Conservation (phyloP, 495 filamentous ascomycete genomes). For the Aspergillus saccharolyticus region DNA sequence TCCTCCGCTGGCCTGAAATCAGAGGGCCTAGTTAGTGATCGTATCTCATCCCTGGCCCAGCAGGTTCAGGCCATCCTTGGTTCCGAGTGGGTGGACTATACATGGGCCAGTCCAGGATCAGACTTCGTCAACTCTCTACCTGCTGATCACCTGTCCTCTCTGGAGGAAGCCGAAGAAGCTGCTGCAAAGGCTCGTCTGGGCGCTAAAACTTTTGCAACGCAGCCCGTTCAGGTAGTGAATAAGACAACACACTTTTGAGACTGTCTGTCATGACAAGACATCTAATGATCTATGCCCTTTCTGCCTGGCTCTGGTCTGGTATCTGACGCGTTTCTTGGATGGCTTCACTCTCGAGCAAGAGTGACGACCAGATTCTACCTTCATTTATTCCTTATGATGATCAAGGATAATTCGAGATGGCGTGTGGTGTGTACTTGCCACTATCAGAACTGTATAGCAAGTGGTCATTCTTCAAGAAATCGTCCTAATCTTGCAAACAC, state of each 20-base stretch:
- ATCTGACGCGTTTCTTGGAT: too few relatives aligned
- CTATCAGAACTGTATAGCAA: neutral
- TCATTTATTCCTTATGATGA: neutral
- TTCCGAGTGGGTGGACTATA: slow-evolving; percentile 61
- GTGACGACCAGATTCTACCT: neutral
- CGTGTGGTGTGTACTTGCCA: neutral
- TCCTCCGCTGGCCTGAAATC: too few relatives aligned
- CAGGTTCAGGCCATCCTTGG: slow-evolving; percentile 61
- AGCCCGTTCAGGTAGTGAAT: slow-evolving; percentile 27
- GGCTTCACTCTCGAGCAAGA: too few relatives aligned
- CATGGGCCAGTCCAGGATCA: slow-evolving; percentile 61
- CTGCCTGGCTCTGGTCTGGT: neutral
- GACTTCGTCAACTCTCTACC: slow-evolving; percentile 56
- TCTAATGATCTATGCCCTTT: neutral
- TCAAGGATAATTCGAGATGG: neutral
- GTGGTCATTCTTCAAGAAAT: neutral
- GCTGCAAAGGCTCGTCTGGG: slow-evolving; percentile 6
- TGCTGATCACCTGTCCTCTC: slow-evolving; percentile 25
- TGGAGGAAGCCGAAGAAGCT: slow-evolving; percentile 9
- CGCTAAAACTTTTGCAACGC: slow-evolving; percentile 20
- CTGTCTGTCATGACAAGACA: neutral
- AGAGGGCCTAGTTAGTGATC: too few relatives aligned
- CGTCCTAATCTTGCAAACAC: neutral
- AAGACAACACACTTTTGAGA: slow-evolving; percentile 4
- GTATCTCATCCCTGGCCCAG: slow-evolving; percentile 55